Conservation (phyloP, 768 basidiomycete genomes). For the Galerina marginata region DNA sequence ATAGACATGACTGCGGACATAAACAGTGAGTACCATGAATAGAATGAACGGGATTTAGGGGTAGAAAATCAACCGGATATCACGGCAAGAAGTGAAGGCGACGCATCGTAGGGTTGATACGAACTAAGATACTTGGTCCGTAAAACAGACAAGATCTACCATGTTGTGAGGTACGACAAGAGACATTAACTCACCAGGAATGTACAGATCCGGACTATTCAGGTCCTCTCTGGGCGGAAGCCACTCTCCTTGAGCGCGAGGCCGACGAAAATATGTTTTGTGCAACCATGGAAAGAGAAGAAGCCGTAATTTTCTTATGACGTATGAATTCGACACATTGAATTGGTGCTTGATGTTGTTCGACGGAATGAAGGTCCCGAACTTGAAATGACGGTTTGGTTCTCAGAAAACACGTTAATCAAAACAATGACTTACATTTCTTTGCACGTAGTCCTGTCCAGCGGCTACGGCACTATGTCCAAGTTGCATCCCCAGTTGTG, state of each 20-base stretch:
- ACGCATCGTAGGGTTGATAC: background rate
- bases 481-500: conserved; percentile 95
- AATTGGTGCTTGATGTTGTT: conserved; percentile 87
- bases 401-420: conserved; percentile 1
- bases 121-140: background rate
- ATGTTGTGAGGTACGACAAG: background rate
- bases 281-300: conserved; percentile 97
- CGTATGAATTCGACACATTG: conserved; percentile 96
- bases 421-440: conserved; percentile 67
- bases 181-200: conserved; percentile 64
- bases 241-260: conserved; percentile 71
- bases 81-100: background rate
- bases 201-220: conserved; percentile 96
- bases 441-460: conserved; percentile 94
- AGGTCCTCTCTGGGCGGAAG: conserved; percentile 91
- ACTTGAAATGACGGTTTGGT: conserved; percentile 46
- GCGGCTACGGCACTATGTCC: conserved; percentile 91
- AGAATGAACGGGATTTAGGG: background rate
- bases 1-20: conserved; percentile 82
- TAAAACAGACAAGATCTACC: background rate
- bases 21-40: background rate
- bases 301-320: conserved; percentile 84
- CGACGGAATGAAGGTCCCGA: conserved; percentile 79
- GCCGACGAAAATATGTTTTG: conserved; percentile 82
- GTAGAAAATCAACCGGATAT: background rate